These are phyloP conservation scores for Globisporangium paddicum DNA, from an alignment of 352 stramenopile genomes.

Conservation along the genomic window DNA sequence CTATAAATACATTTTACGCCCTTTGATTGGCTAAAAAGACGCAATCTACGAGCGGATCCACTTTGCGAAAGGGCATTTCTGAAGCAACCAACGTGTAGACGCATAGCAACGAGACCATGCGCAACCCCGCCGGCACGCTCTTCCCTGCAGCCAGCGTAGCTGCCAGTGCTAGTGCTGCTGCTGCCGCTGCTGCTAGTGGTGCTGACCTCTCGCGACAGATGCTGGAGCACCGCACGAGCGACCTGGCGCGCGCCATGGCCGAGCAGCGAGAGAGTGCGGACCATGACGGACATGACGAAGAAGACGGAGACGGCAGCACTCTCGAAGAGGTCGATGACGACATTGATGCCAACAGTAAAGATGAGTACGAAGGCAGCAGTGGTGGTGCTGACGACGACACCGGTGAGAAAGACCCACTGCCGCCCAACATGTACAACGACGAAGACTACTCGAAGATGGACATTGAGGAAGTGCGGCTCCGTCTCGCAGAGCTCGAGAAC, in stretches of 20 bases:
- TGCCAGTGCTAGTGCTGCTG: no score
- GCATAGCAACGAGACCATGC: neutral
- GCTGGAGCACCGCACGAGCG: conserved; percentile 14
- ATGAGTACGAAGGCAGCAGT: neutral
- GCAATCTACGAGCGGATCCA: neutral
- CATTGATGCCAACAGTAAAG: conserved; percentile 8
- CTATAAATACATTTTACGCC: neutral
- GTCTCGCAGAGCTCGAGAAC: conserved; percentile 43
- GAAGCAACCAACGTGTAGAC: neutral
- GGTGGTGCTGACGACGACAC: neutral
- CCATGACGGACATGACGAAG: neutral
- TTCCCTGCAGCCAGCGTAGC: neutral
- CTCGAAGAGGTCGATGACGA: conserved; percentile 19
- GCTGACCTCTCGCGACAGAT: conserved; percentile 3
- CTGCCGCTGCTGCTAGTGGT: neutral
- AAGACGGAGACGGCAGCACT: conserved; percentile 10
- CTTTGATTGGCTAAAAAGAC: no score
- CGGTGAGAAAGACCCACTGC: neutral
- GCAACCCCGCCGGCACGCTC: conserved; percentile 6
- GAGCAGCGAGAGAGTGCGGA: conserved; percentile 7
- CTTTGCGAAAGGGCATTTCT: neutral
- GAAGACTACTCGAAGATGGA: conserved; percentile 15
- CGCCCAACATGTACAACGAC: conserved; percentile 3
- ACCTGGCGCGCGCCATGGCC: conserved; percentile 15
- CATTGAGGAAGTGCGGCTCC: conserved; percentile 46